A percentile compares a stretch with the other conserved stretches of the same genome.
These are phyloP conservation scores for Rhododendron molle DNA, from an alignment of 148 eudicot species.

Conservation along the genomic window DNA sequence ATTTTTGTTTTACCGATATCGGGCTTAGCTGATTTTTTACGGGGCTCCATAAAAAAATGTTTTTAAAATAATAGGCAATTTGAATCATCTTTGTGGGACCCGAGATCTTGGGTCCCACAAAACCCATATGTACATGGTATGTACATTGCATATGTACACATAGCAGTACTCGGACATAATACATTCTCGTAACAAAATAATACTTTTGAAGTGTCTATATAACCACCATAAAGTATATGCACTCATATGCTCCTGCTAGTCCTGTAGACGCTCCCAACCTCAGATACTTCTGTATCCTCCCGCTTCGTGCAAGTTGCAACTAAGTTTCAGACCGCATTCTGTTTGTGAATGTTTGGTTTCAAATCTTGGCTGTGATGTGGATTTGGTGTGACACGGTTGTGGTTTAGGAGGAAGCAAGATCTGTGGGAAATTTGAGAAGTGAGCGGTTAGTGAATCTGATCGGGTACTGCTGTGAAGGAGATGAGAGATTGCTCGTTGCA, in stretches of 20 bases:
- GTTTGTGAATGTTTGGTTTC: background rate
- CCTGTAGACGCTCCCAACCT: background rate
- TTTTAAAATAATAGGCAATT: too few species aligned
- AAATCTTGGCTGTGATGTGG: background rate
- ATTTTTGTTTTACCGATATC: too few species aligned
- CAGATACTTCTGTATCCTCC: background rate
- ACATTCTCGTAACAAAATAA: background rate
- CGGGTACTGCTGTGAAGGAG: slow-evolving; percentile 55
- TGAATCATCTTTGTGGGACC: too few species aligned
- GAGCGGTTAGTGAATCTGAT: slow-evolving; percentile 56
- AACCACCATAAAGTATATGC: background rate
- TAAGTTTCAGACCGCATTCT: background rate
- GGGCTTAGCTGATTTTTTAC: too few species aligned
- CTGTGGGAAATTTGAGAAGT: slow-evolving; percentile 58
- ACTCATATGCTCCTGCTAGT: background rate
- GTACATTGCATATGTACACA: too few species aligned
- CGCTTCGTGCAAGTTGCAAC: background rate
- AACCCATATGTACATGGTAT: too few species aligned
- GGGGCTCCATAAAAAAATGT: too few species aligned
- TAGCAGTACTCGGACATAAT: too few species aligned
- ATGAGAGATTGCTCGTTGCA: slow-evolving; percentile 61
- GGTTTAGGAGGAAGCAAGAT: slow-evolving; percentile 56
- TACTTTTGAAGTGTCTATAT: background rate
- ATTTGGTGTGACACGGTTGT: background rate
- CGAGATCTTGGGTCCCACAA: too few species aligned